Base-by-base conservation (phyloP, 371 early-diverging fungal species). In the Thermomucor indicae-seudaticae region DNA sequence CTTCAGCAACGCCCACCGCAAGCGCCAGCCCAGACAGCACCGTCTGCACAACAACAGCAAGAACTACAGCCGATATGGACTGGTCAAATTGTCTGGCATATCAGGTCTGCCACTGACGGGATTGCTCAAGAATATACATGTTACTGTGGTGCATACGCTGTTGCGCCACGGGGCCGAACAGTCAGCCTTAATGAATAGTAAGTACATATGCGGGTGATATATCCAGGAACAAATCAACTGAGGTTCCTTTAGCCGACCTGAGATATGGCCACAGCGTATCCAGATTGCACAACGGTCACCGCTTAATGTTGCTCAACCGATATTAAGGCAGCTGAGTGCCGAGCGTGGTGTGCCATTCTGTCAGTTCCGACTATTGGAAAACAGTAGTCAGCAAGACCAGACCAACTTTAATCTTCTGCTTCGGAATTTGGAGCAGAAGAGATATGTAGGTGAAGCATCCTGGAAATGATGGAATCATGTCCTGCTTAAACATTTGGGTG, bases 61-160 rank as follows among this genome's bases (percentile, higher is more conserved):
- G 62, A 63, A 38, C 57, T 52, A 3, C 50, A 64, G 8, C 55
- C 54, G 14, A 20, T 80, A 6, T 80, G 83, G 83, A 68, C 67
- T 3, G 83, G 83, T 6, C 76, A 80, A 17, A 70, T 80, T 47
- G 67, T 79, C 1, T 82, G 83, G 80, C 75, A 69, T 49, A 64
- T 75, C 41, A 75, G 70, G 34, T n/a, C n/a, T n/a, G 61, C 49
- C 2, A 64, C 41, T 22, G 64, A 72, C 30, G 72, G 66, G 10
- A 32, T 64, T 6, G 19, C 61, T 43, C 58, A 79, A 67, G 73
- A 74, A 29, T 68, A 70, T 47, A 57, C 70, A 45, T 67, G 71
- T 55, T 51, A 67, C 61, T 63, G 79, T 56, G 61, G 74, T 40
- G 62, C 80, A 52, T 80, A 70, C 64, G 50, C 80, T 38, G 57